Evolutionary conservation across 169 alveolate genomes (phyloP).

Genomic region (Plasmodium gaboni): DNA sequence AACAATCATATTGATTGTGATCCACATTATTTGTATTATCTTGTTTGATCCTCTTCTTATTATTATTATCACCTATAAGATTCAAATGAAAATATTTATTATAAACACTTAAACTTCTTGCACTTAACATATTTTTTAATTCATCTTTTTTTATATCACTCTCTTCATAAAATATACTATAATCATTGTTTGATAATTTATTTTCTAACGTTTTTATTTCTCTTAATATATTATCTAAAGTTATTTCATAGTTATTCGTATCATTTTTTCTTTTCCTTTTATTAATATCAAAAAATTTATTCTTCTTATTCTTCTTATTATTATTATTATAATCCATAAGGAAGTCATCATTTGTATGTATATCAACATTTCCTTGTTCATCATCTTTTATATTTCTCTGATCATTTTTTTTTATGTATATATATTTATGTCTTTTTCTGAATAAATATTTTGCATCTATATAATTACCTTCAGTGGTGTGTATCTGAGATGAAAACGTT

Average conservation of each 20-base stretch:
- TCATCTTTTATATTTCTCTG: not conserved
- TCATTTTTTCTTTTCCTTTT: not conserved
- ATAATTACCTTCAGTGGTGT: slow-evolving; percentile 41
- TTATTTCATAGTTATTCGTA: not conserved
- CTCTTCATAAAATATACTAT: not conserved
- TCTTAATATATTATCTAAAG: slow-evolving; percentile 29
- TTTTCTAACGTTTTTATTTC: slow-evolving; percentile 41
- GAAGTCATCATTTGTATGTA: too few relatives aligned
- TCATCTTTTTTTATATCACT: slow-evolving; percentile 8
- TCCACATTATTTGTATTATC: not conserved
- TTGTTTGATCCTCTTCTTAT: not conserved
- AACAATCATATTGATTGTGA: not conserved
- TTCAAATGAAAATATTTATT: not conserved
- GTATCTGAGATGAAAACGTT: slow-evolving; percentile 11
- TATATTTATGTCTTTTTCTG: not conserved
- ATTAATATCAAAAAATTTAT: not conserved
- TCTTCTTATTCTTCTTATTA: not conserved
- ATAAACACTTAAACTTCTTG: not conserved
- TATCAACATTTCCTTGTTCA: not conserved
- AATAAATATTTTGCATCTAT: slow-evolving; percentile 31
- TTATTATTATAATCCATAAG: not conserved
- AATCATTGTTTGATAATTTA: slow-evolving; percentile 15
- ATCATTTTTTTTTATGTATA: not conserved
- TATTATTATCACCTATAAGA: not conserved
- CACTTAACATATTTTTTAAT: slow-evolving; percentile 5